Conservation (phyloP, 75 land plant species). For the Selaginella moellendorffii region DNA sequence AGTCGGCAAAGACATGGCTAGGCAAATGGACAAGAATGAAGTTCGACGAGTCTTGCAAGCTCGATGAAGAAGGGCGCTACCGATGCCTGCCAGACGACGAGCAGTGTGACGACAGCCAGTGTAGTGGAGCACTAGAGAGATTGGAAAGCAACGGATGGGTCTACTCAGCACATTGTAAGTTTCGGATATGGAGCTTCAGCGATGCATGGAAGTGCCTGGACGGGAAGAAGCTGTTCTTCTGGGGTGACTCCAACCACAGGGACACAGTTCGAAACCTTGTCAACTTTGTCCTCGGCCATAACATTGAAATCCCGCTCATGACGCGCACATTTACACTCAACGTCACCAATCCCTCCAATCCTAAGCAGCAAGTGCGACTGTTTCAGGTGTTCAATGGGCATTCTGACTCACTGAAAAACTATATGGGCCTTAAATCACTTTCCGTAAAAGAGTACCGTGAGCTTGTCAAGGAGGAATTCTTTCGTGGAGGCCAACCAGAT, state of each 20-base stretch:
- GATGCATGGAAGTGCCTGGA: slow-evolving; percentile 7
- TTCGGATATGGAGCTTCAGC: not conserved
- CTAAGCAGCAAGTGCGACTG: no score
- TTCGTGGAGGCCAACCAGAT: not conserved
- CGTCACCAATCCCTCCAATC: not conserved
- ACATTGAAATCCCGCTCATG: no score
- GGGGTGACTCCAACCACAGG: slow-evolving; percentile 6
- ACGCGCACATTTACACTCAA: not conserved
- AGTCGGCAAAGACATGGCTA: not conserved
- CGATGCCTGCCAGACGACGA: not conserved
- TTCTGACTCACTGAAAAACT: not conserved
- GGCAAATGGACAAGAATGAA: slow-evolving; percentile 4
- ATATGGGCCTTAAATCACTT: not conserved
- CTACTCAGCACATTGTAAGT: slow-evolving; percentile 9
- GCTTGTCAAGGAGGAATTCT: not conserved
- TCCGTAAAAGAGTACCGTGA: not conserved
- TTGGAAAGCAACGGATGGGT: slow-evolving; percentile 11
- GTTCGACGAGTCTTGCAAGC: not conserved
- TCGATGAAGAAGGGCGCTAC: not conserved
- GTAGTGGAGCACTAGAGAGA: not conserved
- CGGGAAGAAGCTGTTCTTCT: not conserved
- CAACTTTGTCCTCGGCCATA: not conserved
- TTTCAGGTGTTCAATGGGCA: not conserved
- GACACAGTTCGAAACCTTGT: not conserved
- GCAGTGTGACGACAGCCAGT: not conserved